Percentiles rank a stretch among this genome's conserved stretches.
Evolutionary conservation across 2,329 filamentous ascomycete species (phyloP).

Genomic region (Fusarium poae): DNA sequence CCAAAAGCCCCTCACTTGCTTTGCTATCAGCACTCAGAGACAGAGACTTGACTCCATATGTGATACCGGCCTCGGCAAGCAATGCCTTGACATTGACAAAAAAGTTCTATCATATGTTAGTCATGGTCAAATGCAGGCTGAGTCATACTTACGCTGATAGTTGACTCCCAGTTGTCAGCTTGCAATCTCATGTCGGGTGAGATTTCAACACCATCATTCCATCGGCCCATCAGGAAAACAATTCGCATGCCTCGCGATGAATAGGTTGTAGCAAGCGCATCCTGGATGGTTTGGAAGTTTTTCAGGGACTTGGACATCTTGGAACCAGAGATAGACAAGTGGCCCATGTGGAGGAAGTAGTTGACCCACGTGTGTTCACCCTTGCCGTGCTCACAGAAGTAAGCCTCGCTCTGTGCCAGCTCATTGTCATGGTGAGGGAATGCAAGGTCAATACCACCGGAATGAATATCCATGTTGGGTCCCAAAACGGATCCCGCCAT

Average conservation of each 20-base stretch:
- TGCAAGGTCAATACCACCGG: conserved; percentile 88
- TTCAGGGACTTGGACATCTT: conserved; percentile 98
- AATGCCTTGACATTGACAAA: conserved; percentile 70
- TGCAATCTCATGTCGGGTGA: conserved; percentile 83
- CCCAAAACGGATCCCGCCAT: conserved; percentile 95
- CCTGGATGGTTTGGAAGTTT: conserved; percentile 94
- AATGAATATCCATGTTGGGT: conserved; percentile 89
- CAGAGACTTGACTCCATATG: conserved; percentile 54
- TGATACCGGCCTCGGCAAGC: conserved; percentile 59
- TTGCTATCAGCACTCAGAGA: conserved; percentile 53
- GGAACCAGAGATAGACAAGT: conserved; percentile 83
- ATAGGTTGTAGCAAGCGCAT: conserved; percentile 78
- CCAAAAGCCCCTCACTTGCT: conserved; percentile 52
- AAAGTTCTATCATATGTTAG: conserved; percentile 63
- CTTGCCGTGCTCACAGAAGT: conserved; percentile 70
- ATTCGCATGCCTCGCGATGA: conserved; percentile 84
- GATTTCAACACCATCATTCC: conserved; percentile 93
- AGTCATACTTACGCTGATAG: conserved; percentile 70
- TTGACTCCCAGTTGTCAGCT: conserved; percentile 83
- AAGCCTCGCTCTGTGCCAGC: conserved; percentile 90
- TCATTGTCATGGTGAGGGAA: conserved; percentile 97
- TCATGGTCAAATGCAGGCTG: background rate
- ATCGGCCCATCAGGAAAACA: conserved; percentile 87
- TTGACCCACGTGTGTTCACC: conserved; percentile 85
- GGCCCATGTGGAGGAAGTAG: conserved; percentile 96